These are phyloP conservation scores for Adansonia gregorii DNA, from an alignment of 441 rosid species.

Conservation along the genomic window DNA sequence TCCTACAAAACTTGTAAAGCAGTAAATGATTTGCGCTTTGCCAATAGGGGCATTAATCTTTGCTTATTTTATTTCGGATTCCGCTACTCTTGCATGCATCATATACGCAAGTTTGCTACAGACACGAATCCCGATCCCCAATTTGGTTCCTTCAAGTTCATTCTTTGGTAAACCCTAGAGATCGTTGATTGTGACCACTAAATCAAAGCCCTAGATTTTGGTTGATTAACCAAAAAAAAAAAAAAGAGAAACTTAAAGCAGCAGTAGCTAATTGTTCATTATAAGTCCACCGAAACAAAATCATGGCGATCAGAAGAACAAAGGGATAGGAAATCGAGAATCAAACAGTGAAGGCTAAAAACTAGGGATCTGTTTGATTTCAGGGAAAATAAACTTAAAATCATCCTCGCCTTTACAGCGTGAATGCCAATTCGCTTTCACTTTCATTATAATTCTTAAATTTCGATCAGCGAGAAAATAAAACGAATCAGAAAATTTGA, in stretches of 20 bases:
- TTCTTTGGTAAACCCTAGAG: background rate
- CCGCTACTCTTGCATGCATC: background rate
- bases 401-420: no score
- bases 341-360: background rate
- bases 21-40: background rate
- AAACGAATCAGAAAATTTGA: background rate
- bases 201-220: slow-evolving; percentile 12
- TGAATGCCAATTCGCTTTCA: background rate
- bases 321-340: background rate
- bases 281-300: background rate
- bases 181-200: background rate
- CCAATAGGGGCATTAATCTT: background rate
- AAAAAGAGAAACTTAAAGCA: background rate
- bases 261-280: no score
- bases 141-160: background rate
- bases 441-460: background rate
- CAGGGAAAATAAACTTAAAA: background rate
- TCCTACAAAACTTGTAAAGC: slow-evolving; percentile 1
- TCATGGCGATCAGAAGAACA: background rate
- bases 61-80: background rate
- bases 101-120: background rate
- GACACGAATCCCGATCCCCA: background rate
- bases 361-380: background rate
- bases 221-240: slow-evolving; percentile 10
- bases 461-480: background rate